These are phyloP conservation scores for Penicillium corylophilum DNA, from an alignment of 2,329 filamentous ascomycete species.

Conservation along the genomic window DNA sequence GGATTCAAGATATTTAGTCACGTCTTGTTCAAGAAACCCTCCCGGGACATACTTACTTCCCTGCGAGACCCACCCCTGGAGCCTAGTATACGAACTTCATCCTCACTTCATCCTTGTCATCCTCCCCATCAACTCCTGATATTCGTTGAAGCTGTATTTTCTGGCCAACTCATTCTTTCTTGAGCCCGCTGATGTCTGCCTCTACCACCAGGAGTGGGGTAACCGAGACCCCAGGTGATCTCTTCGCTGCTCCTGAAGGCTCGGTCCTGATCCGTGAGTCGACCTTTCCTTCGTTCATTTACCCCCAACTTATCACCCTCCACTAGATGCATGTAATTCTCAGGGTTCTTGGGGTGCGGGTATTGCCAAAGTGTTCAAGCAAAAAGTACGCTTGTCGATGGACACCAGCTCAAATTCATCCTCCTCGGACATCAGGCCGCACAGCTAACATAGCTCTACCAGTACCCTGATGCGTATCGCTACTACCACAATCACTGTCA, in stretches of 20 bases:
- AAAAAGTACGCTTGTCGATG: constrained; percentile 24
- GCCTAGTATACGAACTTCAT: not conserved
- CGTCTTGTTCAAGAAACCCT: not conserved
- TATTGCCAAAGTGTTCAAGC: constrained; percentile 55
- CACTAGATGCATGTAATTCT: constrained; percentile 58
- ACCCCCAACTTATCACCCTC: not conserved
- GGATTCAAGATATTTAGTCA: not conserved
- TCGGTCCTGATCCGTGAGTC: constrained; percentile 53
- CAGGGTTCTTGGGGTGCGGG: constrained; percentile 58
- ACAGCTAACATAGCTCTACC: not conserved
- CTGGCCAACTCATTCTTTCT: not conserved
- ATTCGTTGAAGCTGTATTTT: not conserved
- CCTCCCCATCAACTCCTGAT: not conserved
- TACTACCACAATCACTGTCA: constrained; percentile 52
- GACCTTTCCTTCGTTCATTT: not conserved
- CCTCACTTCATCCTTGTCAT: not conserved
- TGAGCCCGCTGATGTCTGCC: not conserved
- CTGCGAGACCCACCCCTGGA: not conserved
- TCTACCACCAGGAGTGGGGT: constrained; percentile 8
- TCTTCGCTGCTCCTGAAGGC: constrained; percentile 54
- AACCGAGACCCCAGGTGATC: constrained; percentile 43
- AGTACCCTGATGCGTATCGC: constrained; percentile 54
- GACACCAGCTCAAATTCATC: not conserved
- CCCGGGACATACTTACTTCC: not conserved
- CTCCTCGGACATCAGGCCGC: not conserved